Percentiles rank a stretch among this genome's conserved stretches.
Conservation (phyloP, 2,329 filamentous ascomycete species). For the Trichoderma gracile region DNA sequence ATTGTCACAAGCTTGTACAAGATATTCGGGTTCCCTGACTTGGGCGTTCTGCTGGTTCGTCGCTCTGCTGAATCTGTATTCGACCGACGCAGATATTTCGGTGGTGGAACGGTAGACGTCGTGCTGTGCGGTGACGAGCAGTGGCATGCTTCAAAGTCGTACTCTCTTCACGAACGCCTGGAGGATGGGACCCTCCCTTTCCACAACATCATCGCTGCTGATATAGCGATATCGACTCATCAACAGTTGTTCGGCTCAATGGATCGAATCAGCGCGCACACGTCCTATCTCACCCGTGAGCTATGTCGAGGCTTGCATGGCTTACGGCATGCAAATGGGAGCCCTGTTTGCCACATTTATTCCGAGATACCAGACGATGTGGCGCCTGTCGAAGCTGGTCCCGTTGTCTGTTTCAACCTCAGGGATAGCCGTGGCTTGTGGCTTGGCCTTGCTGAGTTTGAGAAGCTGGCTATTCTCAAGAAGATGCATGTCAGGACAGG, state of each 20-base stretch:
- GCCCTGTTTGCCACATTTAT: conserved; percentile 67
- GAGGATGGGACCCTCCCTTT: conserved; percentile 92
- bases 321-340: conserved; percentile 69
- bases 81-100: conserved; percentile 75
- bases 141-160: conserved; percentile 78
- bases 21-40: conserved; percentile 94
- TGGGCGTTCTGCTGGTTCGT: conserved; percentile 81
- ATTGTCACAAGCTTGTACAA: conserved; percentile 89
- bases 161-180: conserved; percentile 73
- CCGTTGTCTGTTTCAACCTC: conserved; percentile 83
- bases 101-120: conserved; percentile 91
- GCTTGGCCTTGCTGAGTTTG: conserved; percentile 80
- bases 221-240: conserved; percentile 71
- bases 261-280: conserved; percentile 68
- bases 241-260: conserved; percentile 70
- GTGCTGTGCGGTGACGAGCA: conserved; percentile 74
- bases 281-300: conserved; percentile 60
- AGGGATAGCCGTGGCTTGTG: conserved; percentile 67
- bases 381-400: conserved; percentile 57
- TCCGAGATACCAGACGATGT: conserved; percentile 35
- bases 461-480: conserved; percentile 78
- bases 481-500: conserved; percentile 85
- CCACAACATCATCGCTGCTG: conserved; percentile 84
- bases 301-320: conserved; percentile 59
- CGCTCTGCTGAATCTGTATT: conserved; percentile 68